Base-by-base conservation (phyloP, 2,329 filamentous ascomycete genomes). In the Chrysoporthe cubensis region DNA sequence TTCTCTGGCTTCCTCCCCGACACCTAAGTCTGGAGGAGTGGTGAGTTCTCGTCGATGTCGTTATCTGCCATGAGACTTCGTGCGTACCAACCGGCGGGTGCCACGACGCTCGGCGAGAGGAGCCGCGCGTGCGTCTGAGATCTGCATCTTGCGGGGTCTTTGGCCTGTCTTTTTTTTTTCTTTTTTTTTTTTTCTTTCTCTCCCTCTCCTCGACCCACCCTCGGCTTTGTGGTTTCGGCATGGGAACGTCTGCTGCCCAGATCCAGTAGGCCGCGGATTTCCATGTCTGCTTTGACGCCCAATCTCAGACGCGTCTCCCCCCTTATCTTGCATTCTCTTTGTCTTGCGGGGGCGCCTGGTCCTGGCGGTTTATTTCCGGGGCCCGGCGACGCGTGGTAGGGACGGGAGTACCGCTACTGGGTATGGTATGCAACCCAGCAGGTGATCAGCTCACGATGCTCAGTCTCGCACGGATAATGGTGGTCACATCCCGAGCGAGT, bases 281-380 rank as follows among this genome's bases (percentile, higher is more conserved):
- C 54, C 54, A 40, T 57, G 54, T 57, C 54, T 57, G 34, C 34
- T 32, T 42, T 44, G 37, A 42, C 44, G 37, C 57, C 42, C 18
- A 44, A 60, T 32, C 14, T 14, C 18, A 40, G 18, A 34, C 14
- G 52, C 34, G n/a, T n/a, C 44, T 18, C 13, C 13, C 13, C 44
- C 44, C 14, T 46, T 14, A 13, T 16, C 44, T 16, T 46, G 4
- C 44, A 2, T 14, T 16, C 44, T 46, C 44, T 46, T 9, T 40
- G 6, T 9, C 2, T 40, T 40, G 37, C 37, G 37, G 37, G 37
- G 37, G 37, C 37, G 37, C 9, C 9, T 40, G 37, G 37, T 40
- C 37, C 1, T 40, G 37, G 9, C 9, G 37, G 4, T 5, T 40
- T 40, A 9, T 40, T 5, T 40, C 37, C 9, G 37, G 37, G 37